A percentile compares a stretch with the other conserved stretches of the same genome.
phyloP scores from a whole-genome alignment of 345 rosid genomes.

The Eucalyptus brandiana region DNA sequence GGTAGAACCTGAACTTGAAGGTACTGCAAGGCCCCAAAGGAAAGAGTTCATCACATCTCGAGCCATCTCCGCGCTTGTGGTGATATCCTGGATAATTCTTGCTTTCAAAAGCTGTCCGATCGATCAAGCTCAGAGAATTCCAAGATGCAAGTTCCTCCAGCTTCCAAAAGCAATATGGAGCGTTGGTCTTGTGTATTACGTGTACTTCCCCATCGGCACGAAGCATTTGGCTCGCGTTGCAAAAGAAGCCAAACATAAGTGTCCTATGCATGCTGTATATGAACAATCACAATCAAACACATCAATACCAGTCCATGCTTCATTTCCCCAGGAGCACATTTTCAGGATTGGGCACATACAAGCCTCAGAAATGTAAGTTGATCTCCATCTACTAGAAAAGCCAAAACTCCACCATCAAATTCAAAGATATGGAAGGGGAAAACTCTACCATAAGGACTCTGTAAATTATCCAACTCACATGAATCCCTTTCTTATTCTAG shows the following conservation, averaged over 20 bases:
- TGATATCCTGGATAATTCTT: slow-evolving; percentile 35
- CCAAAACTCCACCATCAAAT: not conserved
- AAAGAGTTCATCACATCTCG: slow-evolving; percentile 34
- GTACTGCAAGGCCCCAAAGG: slow-evolving; percentile 33
- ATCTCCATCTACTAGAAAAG: not conserved
- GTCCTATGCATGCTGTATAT: slow-evolving; percentile 29
- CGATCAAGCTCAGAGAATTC: slow-evolving; percentile 10
- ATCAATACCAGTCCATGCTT: not conserved
- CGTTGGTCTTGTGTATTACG: slow-evolving; percentile 41
- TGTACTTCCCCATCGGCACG: slow-evolving; percentile 33
- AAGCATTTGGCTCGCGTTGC: slow-evolving; percentile 12
- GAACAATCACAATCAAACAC: not conserved
- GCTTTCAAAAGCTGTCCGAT: slow-evolving; percentile 10
- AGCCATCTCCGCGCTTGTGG: slow-evolving; percentile 39
- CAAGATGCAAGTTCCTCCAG: slow-evolving; percentile 28
- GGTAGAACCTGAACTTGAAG: slow-evolving; percentile 23
- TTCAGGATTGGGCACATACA: not conserved
- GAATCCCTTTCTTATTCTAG: not conserved
- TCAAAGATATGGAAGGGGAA: not conserved
- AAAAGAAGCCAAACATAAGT: slow-evolving; percentile 29
- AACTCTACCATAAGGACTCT: not conserved
- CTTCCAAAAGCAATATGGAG: slow-evolving; percentile 42
- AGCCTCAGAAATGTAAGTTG: not conserved
- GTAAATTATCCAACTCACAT: not conserved
- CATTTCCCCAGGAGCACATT: not conserved